phyloP scores from a whole-genome alignment of 495 filamentous ascomycete species.

The Xylaria sp. region DNA sequence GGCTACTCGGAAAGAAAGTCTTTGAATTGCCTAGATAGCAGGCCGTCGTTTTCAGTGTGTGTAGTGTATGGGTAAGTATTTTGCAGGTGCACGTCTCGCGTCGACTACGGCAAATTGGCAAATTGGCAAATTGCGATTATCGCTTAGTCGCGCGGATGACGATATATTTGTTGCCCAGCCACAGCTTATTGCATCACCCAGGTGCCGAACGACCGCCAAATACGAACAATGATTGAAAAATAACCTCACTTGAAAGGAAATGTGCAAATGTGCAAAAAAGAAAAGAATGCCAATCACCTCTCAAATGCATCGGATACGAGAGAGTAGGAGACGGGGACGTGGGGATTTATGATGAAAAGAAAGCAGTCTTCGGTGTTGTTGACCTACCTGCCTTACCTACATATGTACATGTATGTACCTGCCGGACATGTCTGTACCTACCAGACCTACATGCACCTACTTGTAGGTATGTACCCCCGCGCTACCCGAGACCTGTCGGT shows the following conservation, averaged over 20 bases:
- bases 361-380: slow-evolving; percentile 1
- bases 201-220: background rate
- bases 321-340: background rate
- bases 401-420: too few relatives aligned
- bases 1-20: slow-evolving; percentile 22
- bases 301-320: slow-evolving; percentile 4
- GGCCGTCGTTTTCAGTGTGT: background rate
- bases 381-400: too few relatives aligned
- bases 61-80: too few relatives aligned
- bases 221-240: background rate
- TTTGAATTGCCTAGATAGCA: background rate
- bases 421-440: too few relatives aligned
- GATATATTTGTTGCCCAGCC: slow-evolving; percentile 19
- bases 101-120: background rate
- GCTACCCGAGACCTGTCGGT: slow-evolving; percentile 4
- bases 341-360: slow-evolving; percentile 20
- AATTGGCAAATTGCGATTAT: slow-evolving; percentile 16
- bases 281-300: slow-evolving; percentile 14
- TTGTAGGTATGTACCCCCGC: background rate
- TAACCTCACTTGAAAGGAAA: background rate
- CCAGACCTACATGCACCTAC: too few relatives aligned
- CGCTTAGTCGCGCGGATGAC: slow-evolving; percentile 19
- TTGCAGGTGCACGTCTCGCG: slow-evolving; percentile 15
- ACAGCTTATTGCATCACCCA: slow-evolving; percentile 14
- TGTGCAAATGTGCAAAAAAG: slow-evolving; percentile 1